phyloP scores from a whole-genome alignment of 2,329 filamentous ascomycete species.

The Penicillium sp. region DNA sequence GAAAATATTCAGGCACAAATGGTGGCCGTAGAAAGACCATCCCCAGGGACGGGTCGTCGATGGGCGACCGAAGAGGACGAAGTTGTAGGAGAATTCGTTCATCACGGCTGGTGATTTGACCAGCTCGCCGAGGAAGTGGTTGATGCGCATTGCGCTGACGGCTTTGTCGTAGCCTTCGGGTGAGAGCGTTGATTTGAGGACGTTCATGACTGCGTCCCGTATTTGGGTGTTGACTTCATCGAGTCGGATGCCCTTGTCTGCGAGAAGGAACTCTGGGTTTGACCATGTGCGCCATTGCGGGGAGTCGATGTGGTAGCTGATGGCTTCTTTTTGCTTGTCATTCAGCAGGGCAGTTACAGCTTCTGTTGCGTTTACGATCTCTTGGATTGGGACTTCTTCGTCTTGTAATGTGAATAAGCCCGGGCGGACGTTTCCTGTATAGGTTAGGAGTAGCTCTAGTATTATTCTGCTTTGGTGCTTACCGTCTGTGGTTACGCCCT shows the following conservation, averaged over 20 bases:
- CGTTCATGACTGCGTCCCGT: conserved; percentile 52
- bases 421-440: conserved; percentile 50
- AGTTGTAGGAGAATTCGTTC: conserved; percentile 76
- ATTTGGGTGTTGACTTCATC: conserved; percentile 57
- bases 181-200: conserved; percentile 62
- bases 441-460: conserved; percentile 1
- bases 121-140: conserved; percentile 70
- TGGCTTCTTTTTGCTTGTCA: conserved; percentile 49
- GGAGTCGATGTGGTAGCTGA: conserved; percentile 64
- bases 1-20: conserved; percentile 71
- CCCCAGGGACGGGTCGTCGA: conserved; percentile 64
- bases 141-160: conserved; percentile 67
- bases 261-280: conserved; percentile 72
- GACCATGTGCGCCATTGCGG: conserved; percentile 70
- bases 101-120: conserved; percentile 62
- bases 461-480: conserved; percentile 12
- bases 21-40: conserved; percentile 74
- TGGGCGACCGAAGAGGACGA: conserved; percentile 66
- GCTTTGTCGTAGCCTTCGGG: conserved; percentile 71
- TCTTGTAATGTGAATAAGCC: conserved; percentile 61
- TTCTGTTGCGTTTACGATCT: conserved; percentile 56
- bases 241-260: conserved; percentile 67
- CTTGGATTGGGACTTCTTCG: conserved; percentile 60
- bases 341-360: conserved; percentile 50
- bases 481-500: conserved; percentile 69